A percentile compares a stretch with the other conserved stretches of the same genome.
Conservation (phyloP, 179 eudicot species). For the Amaranthus tricolor region DNA sequence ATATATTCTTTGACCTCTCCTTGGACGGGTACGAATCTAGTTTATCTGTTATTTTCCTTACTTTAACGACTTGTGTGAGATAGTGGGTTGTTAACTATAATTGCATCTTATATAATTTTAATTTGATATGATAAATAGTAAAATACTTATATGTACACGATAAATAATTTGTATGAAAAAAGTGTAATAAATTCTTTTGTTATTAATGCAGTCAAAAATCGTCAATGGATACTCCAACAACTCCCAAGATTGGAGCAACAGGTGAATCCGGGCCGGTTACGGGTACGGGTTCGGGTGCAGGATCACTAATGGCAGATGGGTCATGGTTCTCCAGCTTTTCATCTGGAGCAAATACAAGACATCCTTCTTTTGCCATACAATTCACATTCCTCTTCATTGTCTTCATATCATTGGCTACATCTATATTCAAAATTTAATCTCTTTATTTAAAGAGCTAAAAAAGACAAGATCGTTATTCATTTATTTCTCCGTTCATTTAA, state of each 20-base stretch:
- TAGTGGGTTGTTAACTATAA: no score
- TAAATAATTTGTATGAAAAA: no score
- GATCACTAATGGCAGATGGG: constrained; percentile 44
- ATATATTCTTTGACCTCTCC: no score
- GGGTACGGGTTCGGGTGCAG: constrained; percentile 21
- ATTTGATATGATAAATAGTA: no score
- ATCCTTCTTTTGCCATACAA: constrained; percentile 28
- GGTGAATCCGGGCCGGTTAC: constrained; percentile 13
- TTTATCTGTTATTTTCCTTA: no score
- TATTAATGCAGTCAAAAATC: constrained; percentile 66
- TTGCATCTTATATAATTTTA: no score
- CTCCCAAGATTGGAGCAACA: constrained; percentile 13
- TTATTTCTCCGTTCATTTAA: not conserved
- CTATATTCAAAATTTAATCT: constrained; percentile 15
- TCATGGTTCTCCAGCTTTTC: constrained; percentile 74
- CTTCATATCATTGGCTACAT: constrained; percentile 11
- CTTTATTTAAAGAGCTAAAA: not conserved
- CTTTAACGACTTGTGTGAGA: no score
- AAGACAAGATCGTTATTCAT: not conserved
- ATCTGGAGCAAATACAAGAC: constrained; percentile 47
- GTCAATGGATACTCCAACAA: constrained; percentile 40
- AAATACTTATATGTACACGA: no score
- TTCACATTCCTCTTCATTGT: constrained; percentile 20
- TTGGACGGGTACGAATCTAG: no score
- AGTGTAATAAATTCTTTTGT: not conserved